phyloP scores from a whole-genome alignment of 2,329 filamentous ascomycete genomes.

The Neonectria hederae region DNA sequence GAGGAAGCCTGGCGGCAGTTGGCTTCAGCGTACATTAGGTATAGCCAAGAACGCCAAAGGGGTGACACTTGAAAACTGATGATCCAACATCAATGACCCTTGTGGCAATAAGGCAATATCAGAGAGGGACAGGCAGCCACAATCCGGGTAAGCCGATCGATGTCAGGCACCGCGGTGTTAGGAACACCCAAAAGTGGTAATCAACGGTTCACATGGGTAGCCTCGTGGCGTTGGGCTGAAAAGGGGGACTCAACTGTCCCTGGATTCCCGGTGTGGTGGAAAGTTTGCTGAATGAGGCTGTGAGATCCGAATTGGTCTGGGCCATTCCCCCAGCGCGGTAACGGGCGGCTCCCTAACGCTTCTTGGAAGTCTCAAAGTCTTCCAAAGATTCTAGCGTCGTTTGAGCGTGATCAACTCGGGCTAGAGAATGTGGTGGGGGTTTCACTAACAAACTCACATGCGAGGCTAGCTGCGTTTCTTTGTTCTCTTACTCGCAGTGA shows the following conservation, averaged over 20 bases:
- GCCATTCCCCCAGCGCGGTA: neutral
- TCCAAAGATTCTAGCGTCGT: constrained; percentile 40
- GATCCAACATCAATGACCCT: neutral
- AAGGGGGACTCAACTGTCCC: neutral
- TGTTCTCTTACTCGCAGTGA: neutral
- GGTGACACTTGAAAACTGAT: neutral
- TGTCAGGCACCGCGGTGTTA: neutral
- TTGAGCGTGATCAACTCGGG: constrained; percentile 19
- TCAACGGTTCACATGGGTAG: neutral
- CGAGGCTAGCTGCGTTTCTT: neutral
- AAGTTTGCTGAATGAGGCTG: neutral
- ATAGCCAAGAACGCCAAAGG: neutral
- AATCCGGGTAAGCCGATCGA: constrained; percentile 1
- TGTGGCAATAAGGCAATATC: neutral
- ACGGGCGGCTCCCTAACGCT: constrained; percentile 18
- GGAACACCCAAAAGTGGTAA: neutral
- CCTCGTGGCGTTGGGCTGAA: constrained; percentile 3
- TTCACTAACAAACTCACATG: neutral
- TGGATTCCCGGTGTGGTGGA: neutral
- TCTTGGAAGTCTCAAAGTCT: constrained; percentile 24
- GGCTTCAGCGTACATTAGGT: neutral
- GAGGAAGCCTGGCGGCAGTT: neutral
- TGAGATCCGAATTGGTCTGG: neutral
- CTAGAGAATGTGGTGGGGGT: constrained; percentile 24
- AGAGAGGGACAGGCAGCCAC: constrained; percentile 1